Conservation (phyloP, 305 asterid species). For the Fraxinus velutina region DNA sequence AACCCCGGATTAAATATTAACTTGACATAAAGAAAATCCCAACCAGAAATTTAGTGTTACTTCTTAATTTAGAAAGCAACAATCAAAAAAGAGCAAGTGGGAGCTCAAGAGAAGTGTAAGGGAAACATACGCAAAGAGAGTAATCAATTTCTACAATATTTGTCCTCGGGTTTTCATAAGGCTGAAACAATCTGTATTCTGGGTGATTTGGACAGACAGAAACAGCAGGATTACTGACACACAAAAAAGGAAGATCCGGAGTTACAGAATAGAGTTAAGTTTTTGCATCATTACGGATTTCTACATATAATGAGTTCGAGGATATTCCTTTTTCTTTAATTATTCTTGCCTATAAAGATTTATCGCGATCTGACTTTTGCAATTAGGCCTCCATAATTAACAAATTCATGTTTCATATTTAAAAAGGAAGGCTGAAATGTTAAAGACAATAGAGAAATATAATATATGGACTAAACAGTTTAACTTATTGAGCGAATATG, state of each 20-base stretch:
- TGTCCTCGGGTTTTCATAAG: not conserved
- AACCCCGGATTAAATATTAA: not conserved
- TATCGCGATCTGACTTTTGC: not conserved
- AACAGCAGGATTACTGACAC: not conserved
- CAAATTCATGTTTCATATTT: not conserved
- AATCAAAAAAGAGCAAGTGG: not conserved
- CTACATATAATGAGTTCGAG: not conserved
- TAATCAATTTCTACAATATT: not conserved
- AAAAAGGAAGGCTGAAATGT: not conserved
- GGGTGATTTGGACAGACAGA: not conserved
- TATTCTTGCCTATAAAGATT: not conserved
- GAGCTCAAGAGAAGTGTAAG: not conserved
- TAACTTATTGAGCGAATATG: not conserved
- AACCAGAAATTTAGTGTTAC: not conserved
- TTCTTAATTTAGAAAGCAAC: not conserved
- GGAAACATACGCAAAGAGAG: not conserved
- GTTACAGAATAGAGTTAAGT: not conserved
- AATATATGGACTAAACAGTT: not conserved
- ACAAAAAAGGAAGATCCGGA: constrained; percentile 9
- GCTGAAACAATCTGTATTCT: not conserved
- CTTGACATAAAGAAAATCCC: not conserved
- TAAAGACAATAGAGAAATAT: constrained; percentile 18
- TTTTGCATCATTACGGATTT: not conserved
- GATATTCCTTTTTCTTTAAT: not conserved
- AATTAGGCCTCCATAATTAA: not conserved